Conservation (phyloP, 805 yeast genomes). For the Myxozyma monticola region DNA sequence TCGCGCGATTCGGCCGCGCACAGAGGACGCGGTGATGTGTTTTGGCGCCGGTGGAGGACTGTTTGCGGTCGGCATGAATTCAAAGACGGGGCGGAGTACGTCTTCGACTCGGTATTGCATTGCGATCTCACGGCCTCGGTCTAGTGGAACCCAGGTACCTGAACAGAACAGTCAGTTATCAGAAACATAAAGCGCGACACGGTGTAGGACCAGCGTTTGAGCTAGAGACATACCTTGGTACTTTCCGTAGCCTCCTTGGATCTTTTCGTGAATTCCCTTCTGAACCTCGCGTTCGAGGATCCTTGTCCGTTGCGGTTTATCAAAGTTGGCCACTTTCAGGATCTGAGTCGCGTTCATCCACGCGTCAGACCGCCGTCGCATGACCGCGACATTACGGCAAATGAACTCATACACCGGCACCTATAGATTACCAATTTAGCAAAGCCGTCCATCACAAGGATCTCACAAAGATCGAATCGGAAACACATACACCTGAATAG, state of each 20-base stretch:
- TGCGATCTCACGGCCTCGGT: slow-evolving; percentile 69
- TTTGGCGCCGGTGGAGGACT: slow-evolving; percentile 67
- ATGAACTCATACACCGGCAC: slow-evolving; percentile 53
- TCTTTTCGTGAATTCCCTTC: slow-evolving; percentile 82
- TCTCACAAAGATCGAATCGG: neutral
- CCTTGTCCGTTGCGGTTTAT: slow-evolving; percentile 90
- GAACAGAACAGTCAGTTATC: slow-evolving; percentile 46
- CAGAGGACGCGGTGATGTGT: slow-evolving; percentile 39
- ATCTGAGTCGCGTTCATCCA: slow-evolving; percentile 99
- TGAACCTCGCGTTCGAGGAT: slow-evolving; percentile 93
- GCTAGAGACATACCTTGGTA: slow-evolving; percentile 68
- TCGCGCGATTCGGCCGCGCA: slow-evolving; percentile 25
- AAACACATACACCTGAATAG: slow-evolving; percentile 42
- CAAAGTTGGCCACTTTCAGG: slow-evolving; percentile 87
- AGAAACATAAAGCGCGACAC: no score
- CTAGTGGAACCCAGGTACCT: slow-evolving; percentile 92
- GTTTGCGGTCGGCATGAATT: slow-evolving; percentile 56
- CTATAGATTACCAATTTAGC: slow-evolving; percentile 17
- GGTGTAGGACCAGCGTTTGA: neutral
- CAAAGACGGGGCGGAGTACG: slow-evolving; percentile 63
- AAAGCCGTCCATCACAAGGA: neutral
- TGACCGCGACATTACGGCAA: slow-evolving; percentile 69
- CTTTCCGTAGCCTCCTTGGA: slow-evolving; percentile 96
- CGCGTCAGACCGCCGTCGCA: slow-evolving; percentile 87
- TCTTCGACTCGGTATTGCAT: slow-evolving; percentile 63